A percentile compares a stretch with the other conserved stretches of the same genome.
Conservation (phyloP, 2,329 filamentous ascomycete genomes). For the Fusarium anguioides region DNA sequence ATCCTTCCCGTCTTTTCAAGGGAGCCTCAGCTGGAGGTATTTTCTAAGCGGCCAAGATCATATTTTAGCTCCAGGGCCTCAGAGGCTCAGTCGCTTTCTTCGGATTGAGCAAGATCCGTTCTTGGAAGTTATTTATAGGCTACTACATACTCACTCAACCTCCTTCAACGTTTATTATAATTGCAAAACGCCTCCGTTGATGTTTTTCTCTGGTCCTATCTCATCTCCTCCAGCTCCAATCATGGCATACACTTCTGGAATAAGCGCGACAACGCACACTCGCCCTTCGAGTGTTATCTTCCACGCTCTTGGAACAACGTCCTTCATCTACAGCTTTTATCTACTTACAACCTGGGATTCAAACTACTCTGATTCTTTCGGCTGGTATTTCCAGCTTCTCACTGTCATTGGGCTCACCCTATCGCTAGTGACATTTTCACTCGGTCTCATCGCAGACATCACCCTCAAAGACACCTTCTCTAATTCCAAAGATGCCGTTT, state of each 20-base stretch:
- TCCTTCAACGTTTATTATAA: neutral
- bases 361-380: constrained; percentile 6
- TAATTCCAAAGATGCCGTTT: neutral
- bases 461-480: neutral
- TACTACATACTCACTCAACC: neutral
- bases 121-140: neutral
- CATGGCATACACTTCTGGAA: neutral
- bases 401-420: constrained; percentile 1
- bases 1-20: no score
- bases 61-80: no score
- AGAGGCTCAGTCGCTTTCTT: no score
- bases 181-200: no score
- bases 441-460: neutral
- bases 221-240: neutral
- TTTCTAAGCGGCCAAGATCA: no score
- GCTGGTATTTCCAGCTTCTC: constrained; percentile 14
- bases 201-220: no score
- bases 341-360: constrained; percentile 12
- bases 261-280: no score
- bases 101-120: no score
- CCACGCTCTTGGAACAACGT: neutral
- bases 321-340: constrained; percentile 7
- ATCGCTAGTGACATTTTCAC: neutral
- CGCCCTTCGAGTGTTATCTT: neutral
- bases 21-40: no score